Conservation (phyloP, 306 rosid species). For the Sechiopsis laciniata region DNA sequence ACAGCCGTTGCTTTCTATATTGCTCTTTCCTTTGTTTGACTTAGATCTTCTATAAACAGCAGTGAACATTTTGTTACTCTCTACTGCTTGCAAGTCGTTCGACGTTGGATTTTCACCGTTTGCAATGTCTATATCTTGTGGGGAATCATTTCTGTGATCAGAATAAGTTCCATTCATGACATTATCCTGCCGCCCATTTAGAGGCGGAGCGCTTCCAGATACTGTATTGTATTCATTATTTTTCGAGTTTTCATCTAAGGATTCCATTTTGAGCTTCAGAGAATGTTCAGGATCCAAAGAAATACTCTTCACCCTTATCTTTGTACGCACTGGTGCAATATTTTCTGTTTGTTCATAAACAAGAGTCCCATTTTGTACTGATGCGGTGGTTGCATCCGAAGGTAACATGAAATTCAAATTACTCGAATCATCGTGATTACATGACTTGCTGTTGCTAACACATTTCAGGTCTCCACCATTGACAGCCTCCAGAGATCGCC, state of each 20-base stretch:
- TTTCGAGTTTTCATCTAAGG: constrained; percentile 36
- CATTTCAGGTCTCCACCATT: constrained; percentile 31
- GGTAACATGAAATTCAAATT: constrained; percentile 35
- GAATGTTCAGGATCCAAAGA: constrained; percentile 53
- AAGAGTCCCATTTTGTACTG: constrained; percentile 29
- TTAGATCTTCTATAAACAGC: constrained; percentile 76
- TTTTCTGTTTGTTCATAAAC: constrained; percentile 39
- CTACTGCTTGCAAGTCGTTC: constrained; percentile 31
- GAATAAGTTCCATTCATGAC: constrained; percentile 28
- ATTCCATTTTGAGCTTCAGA: constrained; percentile 42
- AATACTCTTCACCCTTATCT: constrained; percentile 53
- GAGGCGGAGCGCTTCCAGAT: constrained; percentile 32
- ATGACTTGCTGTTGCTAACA: constrained; percentile 36
- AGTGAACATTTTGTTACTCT: constrained; percentile 58
- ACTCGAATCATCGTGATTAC: constrained; percentile 40
- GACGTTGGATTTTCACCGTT: constrained; percentile 30
- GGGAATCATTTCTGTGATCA: constrained; percentile 41
- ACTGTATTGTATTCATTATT: constrained; percentile 33
- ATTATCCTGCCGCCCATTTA: constrained; percentile 34
- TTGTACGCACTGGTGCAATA: constrained; percentile 43
- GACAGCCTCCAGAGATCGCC: constrained; percentile 32
- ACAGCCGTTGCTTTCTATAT: constrained; percentile 40
- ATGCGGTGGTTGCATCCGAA: constrained; percentile 32
- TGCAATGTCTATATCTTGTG: constrained; percentile 36
- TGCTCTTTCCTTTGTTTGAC: constrained; percentile 47